Percentiles rank a stretch among this genome's conserved stretches.
These are phyloP conservation scores for Ailanthus altissimus DNA, from an alignment of 345 rosid genomes.

Conservation along the genomic window DNA sequence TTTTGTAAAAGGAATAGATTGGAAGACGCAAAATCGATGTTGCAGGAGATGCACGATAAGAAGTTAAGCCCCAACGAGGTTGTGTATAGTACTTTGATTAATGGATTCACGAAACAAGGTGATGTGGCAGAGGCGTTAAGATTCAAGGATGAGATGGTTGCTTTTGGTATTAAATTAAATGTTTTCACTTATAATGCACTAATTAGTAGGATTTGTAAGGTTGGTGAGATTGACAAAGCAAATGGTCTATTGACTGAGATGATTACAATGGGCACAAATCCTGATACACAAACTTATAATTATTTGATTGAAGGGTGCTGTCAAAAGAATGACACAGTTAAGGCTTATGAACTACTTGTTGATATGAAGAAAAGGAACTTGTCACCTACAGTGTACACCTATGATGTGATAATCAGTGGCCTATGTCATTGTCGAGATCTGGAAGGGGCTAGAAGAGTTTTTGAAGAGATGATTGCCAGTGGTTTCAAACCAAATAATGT, in stretches of 20 bases:
- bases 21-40: slow-evolving; percentile 51
- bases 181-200: slow-evolving; percentile 50
- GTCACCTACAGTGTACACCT: slow-evolving; percentile 47
- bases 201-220: slow-evolving; percentile 52
- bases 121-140: slow-evolving; percentile 49
- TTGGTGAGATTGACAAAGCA: slow-evolving; percentile 69
- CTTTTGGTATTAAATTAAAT: slow-evolving; percentile 43
- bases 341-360: slow-evolving; percentile 45
- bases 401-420: slow-evolving; percentile 50
- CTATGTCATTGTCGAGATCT: slow-evolving; percentile 59
- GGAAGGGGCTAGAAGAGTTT: slow-evolving; percentile 44
- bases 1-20: slow-evolving; percentile 55
- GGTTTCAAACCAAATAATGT: slow-evolving; percentile 66
- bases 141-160: slow-evolving; percentile 61
- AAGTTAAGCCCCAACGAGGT: slow-evolving; percentile 52
- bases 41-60: slow-evolving; percentile 52
- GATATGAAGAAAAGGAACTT: slow-evolving; percentile 66
- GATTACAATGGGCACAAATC: slow-evolving; percentile 46
- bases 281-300: slow-evolving; percentile 61
- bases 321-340: slow-evolving; percentile 37
- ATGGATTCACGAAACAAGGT: slow-evolving; percentile 63
- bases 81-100: slow-evolving; percentile 53
- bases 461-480: slow-evolving; percentile 50
- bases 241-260: slow-evolving; percentile 61
- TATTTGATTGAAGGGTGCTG: slow-evolving; percentile 62